These are phyloP conservation scores for Acacia crassicarpa DNA, from an alignment of 306 rosid genomes.

Conservation along the genomic window DNA sequence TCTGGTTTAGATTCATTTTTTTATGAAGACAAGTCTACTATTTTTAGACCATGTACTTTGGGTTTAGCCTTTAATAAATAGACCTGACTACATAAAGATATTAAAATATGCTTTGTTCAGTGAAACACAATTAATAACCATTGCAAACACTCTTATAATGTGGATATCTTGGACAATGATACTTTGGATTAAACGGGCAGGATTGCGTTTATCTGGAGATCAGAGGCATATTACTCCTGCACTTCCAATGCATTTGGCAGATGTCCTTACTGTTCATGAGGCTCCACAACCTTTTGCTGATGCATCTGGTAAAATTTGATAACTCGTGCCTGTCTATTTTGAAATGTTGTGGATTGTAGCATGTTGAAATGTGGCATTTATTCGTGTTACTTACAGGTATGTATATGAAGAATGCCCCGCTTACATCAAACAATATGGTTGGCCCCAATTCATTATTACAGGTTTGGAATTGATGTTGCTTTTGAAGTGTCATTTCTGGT, in stretches of 20 bases:
- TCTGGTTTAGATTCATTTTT: neutral
- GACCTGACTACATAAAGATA: neutral
- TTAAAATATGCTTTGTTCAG: slow-evolving; percentile 4
- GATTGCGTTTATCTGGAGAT: slow-evolving; percentile 65
- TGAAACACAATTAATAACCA: neutral
- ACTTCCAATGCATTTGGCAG: slow-evolving; percentile 85
- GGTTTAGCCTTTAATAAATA: slow-evolving; percentile 2
- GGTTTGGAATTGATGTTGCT: slow-evolving; percentile 49
- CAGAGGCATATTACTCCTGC: slow-evolving; percentile 78
- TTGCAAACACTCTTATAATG: slow-evolving; percentile 3
- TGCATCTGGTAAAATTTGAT: slow-evolving; percentile 50
- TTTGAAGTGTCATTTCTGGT: slow-evolving; percentile 16
- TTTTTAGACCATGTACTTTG: neutral
- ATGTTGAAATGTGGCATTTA: slow-evolving; percentile 25
- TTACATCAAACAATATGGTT: slow-evolving; percentile 60
- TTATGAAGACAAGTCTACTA: neutral
- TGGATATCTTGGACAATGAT: slow-evolving; percentile 16
- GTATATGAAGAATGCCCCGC: slow-evolving; percentile 64
- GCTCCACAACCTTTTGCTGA: slow-evolving; percentile 61
- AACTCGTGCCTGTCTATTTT: slow-evolving; percentile 23
- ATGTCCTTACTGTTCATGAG: slow-evolving; percentile 64
- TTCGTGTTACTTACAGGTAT: slow-evolving; percentile 47
- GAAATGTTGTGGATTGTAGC: slow-evolving; percentile 10
- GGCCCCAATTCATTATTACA: slow-evolving; percentile 69
- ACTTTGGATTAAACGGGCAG: slow-evolving; percentile 43